Conservation (phyloP, 2,329 filamentous ascomycete genomes). For the Stylonectria norvegica region DNA sequence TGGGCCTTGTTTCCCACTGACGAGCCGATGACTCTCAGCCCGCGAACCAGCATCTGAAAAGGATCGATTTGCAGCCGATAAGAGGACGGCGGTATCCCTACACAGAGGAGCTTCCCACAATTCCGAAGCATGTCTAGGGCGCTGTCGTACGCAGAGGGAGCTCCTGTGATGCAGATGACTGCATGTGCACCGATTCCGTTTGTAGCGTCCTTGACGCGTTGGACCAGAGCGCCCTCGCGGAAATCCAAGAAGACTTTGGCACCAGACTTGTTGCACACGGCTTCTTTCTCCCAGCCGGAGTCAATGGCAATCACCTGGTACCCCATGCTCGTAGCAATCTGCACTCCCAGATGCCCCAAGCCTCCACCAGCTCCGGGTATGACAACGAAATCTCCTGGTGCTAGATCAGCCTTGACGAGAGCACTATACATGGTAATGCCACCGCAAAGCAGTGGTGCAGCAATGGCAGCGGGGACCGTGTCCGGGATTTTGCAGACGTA, state of each 20-base stretch:
- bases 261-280: background rate
- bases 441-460: background rate
- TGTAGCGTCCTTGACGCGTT: background rate
- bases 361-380: background rate
- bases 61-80: background rate
- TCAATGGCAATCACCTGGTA: background rate
- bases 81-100: background rate
- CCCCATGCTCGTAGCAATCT: background rate
- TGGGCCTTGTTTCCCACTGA: background rate
- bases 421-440: background rate
- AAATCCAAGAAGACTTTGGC: background rate
- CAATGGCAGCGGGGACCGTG: background rate
- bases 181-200: background rate
- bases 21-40: background rate
- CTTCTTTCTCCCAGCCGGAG: background rate
- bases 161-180: background rate
- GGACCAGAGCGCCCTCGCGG: background rate
- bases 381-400: background rate
- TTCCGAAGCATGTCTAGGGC: background rate
- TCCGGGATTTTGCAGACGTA: background rate
- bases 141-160: background rate
- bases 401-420: background rate
- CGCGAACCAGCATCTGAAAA: background rate
- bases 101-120: background rate
- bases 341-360: background rate